Base-by-base conservation (phyloP, 805 yeast species). In the Candida tammaniensis region DNA sequence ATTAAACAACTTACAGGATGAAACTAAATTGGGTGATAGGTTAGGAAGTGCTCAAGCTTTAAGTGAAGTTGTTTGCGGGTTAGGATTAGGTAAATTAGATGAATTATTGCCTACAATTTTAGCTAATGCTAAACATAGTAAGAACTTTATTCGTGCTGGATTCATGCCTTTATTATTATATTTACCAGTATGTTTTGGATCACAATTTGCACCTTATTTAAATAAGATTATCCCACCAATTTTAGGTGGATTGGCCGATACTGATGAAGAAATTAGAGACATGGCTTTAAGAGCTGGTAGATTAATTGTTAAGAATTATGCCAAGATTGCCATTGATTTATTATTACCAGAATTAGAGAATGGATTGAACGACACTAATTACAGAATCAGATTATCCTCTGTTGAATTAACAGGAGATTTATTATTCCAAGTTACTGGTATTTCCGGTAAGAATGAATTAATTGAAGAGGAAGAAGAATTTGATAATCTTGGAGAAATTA, bases 21-120 rank as follows among this genome's bases (percentile, higher is more conserved):
- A 82, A 42, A 42, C 71, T 11, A 82, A 78, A 51, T 75, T 87
- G 7, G 97, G 97, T 41, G 98, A 93, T 55, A 78, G 96, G 46
- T 74, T 93, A 40, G 99, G 99, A 39, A 84, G 96, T 33, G 98
- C 98, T 0, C 98, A 93, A 67, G 98, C 96, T 2, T 73, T 93
- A 37, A 78, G 96, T 12, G 99, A 93, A 62, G 95, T 93, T 43
- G 76, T 88, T 36, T 81, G 86, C 50, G 98, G 98, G 44, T 73
- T 93, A 35, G 98, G 99, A 48, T 61, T 87, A 30, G 61, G 78
- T 43, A 88, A 88, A 51, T 72, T 93, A 54, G 98, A 93, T 47
- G 97, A 88, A 52, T 61, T 89, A 52, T 64, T 93, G 40, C 98
- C 99, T 23, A 59, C 70, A 1, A 82, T 93, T 42, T 70, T 93